Base-by-base conservation (phyloP, 306 rosid genomes). In the Bauhinia variegata region DNA sequence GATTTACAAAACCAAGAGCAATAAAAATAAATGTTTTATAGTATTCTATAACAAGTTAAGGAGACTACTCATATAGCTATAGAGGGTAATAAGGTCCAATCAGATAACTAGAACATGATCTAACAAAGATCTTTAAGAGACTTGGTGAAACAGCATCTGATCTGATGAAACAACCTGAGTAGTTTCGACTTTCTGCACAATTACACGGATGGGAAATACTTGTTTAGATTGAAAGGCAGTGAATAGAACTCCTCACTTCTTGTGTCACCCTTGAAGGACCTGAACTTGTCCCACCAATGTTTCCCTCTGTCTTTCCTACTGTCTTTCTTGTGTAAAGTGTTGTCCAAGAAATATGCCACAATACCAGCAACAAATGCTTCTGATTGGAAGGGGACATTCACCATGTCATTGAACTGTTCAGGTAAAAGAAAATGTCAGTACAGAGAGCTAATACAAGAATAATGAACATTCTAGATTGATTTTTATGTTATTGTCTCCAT, bases 231-330 rank as follows among this genome's bases (percentile, higher is more conserved):
- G 89, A 88, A 91, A 36, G 99, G 99, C 48, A 91, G 76, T 23
- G 97, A 86, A 80, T 91, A 95, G 75, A 95, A 95, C 75, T 95
- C 99, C 64, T 91, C 97, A 8, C 95, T 90, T 71, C 99, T 86
- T 8, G 85, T 34, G 28, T 95, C 99, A 3, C 89, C 82, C 78
- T 85, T 88, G 78, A 78, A 95, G 48, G 96, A 85, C 56, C 71
- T 42, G 82, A 80, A 95, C 82, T 91, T 95, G 77, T 91, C 96
- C 99, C 99, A 95, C 96, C 97, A 95, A 60, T 86, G 86, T 70
- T 88, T 95, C n/a, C 99, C 99, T 14, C 97, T 76, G 80, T 95
- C 99, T 76, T 95, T 95, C 74, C 92, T 71, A 0, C 34, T n/a
- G 0, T 87, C 97, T 65, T 54, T 91, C 70, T 78, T 80, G 52